phyloP scores from a whole-genome alignment of 345 rosid species.

The Hibiscus tridactylites region DNA sequence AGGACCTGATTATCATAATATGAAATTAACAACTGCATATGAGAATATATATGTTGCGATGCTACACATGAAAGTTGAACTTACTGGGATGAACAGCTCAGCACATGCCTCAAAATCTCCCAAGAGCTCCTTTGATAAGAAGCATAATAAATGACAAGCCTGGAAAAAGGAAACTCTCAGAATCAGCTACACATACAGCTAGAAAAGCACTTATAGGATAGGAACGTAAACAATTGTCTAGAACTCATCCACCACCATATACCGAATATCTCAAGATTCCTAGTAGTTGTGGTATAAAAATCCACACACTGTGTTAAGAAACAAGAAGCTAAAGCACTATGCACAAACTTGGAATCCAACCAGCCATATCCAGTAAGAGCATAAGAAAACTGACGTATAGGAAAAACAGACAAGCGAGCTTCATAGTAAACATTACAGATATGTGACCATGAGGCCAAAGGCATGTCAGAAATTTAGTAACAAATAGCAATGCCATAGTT shows the following conservation, averaged over 20 bases:
- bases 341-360: background rate
- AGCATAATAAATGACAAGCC: conserved; percentile 91
- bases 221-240: background rate
- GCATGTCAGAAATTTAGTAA: background rate
- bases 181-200: conserved; percentile 5
- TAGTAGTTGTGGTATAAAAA: background rate
- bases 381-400: background rate
- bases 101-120: conserved; percentile 98
- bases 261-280: background rate
- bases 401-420: background rate
- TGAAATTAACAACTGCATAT: conserved; percentile 20
- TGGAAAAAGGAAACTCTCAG: conserved; percentile 22
- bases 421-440: background rate
- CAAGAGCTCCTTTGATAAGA: conserved; percentile 91
- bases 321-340: background rate
- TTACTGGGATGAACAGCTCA: conserved; percentile 87
- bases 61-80: conserved; percentile 19
- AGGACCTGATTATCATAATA: conserved; percentile 75
- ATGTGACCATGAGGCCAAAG: background rate
- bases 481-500: background rate
- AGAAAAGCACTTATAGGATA: background rate
- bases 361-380: background rate
- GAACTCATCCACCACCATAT: background rate
- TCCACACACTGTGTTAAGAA: background rate
- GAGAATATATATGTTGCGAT: conserved; percentile 11